Conservation (phyloP, 495 filamentous ascomycete species). For the Penicillium crystallinum region DNA sequence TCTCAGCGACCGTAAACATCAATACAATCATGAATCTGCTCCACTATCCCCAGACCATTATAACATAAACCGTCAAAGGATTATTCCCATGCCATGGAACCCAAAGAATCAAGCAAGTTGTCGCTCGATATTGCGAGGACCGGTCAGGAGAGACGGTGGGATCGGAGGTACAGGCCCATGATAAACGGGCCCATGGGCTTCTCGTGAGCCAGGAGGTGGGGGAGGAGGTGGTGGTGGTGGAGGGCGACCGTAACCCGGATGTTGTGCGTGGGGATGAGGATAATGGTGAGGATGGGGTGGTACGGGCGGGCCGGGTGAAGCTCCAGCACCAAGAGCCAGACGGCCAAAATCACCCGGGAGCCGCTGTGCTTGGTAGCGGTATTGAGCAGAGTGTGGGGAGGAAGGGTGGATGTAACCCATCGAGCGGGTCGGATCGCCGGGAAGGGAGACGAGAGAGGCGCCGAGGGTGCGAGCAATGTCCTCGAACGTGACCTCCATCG, state of each 20-base stretch:
- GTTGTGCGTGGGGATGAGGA: conserved; percentile 3
- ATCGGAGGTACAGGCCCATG: conserved; percentile 21
- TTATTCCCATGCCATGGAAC: background rate
- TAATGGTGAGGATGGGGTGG: conserved; percentile 13
- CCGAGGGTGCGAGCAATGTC: conserved; percentile 76
- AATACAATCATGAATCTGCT: background rate
- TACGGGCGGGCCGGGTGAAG: conserved; percentile 5
- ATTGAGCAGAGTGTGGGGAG: conserved; percentile 8
- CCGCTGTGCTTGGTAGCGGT: conserved; percentile 25
- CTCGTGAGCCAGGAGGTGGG: conserved; percentile 17
- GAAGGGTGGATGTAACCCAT: conserved; percentile 18
- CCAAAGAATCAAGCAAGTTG: conserved; percentile 31
- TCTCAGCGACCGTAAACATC: background rate
- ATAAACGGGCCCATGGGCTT: conserved; percentile 13
- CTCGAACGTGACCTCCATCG: conserved; percentile 83
- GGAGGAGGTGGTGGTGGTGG: conserved; percentile 20
- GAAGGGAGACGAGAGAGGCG: conserved; percentile 36
- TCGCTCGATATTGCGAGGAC: conserved; percentile 36
- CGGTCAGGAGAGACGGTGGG: conserved; percentile 30
- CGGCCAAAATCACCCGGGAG: conserved; percentile 33
- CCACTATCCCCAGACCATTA: background rate
- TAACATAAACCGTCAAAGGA: background rate
- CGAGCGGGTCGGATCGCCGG: conserved; percentile 29
- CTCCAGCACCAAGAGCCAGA: conserved; percentile 10
- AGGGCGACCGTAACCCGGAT: conserved; percentile 11